phyloP scores from a whole-genome alignment of 1,139 yeast species.

The Zygosaccharomyces pseudobailii region DNA sequence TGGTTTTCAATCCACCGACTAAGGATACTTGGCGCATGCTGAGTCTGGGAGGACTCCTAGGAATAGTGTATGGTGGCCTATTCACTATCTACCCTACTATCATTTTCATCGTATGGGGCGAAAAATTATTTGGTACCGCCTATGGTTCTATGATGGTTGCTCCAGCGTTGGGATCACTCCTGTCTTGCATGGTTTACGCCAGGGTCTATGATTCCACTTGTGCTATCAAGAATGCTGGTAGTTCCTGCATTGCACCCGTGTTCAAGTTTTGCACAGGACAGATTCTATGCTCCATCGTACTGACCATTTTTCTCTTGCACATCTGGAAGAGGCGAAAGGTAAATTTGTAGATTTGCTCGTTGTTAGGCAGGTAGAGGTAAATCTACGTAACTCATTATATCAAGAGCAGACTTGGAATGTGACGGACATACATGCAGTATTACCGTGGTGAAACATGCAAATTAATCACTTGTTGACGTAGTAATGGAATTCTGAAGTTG shows the following conservation, averaged over 20 bases:
- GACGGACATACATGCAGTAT: background rate
- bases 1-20: constrained; percentile 8
- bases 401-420: background rate
- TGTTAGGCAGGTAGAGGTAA: background rate
- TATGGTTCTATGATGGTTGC: constrained; percentile 92
- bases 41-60: constrained; percentile 52
- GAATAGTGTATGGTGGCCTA: constrained; percentile 74
- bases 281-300: constrained; percentile 12
- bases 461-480: background rate
- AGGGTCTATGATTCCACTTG: constrained; percentile 48
- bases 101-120: constrained; percentile 82
- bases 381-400: background rate
- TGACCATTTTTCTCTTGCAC: constrained; percentile 12
- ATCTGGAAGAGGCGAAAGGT: constrained; percentile 14
- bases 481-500: background rate
- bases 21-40: constrained; percentile 27
- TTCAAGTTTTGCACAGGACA: constrained; percentile 15
- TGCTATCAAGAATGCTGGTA: constrained; percentile 1
- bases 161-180: constrained; percentile 79
- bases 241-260: constrained; percentile 20
- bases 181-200: constrained; percentile 72
- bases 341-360: background rate
- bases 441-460: too few species aligned
- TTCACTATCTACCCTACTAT: constrained; percentile 84
- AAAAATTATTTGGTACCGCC: constrained; percentile 82